Conservation (phyloP, 352 stramenopile genomes). For the Thalassiosira hispida region DNA sequence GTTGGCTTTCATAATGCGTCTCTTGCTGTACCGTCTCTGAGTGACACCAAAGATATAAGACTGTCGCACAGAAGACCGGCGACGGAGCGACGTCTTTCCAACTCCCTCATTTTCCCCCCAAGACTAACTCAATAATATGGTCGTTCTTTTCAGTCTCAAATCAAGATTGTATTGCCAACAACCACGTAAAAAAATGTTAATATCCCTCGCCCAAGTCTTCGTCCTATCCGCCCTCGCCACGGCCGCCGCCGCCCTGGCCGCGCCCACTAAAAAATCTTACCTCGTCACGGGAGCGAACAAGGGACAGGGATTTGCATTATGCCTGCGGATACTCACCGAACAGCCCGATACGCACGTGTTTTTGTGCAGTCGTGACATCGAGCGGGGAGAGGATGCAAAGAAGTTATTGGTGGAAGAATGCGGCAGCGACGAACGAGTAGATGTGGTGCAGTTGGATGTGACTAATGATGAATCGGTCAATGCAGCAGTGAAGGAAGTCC, state of each 20-base stretch:
- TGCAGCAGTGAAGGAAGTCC: background rate
- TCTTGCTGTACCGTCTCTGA: too few species aligned
- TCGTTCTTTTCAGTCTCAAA: too few species aligned
- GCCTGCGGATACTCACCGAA: slow-evolving; percentile 36
- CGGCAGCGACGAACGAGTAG: slow-evolving; percentile 2
- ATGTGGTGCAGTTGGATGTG: slow-evolving; percentile 44
- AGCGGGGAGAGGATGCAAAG: slow-evolving; percentile 27
- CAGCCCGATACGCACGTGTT: slow-evolving; percentile 39
- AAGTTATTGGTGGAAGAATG: background rate
- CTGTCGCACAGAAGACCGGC: too few species aligned
- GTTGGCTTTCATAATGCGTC: too few species aligned
- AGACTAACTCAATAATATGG: too few species aligned
- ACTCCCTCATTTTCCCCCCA: too few species aligned
- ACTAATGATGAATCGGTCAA: slow-evolving; percentile 19
- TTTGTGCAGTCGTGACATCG: slow-evolving; percentile 31
- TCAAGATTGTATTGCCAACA: too few species aligned
- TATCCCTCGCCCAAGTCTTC: background rate
- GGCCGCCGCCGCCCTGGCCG: background rate
- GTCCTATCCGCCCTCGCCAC: slow-evolving; percentile 1
- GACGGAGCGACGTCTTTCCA: too few species aligned
- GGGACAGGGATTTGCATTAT: slow-evolving; percentile 40
- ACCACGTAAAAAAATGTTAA: too few species aligned
- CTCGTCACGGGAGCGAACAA: slow-evolving; percentile 50
- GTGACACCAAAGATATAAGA: too few species aligned
- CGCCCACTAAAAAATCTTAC: slow-evolving; percentile 7